Evolutionary conservation across 805 yeast species (phyloP).

Genomic region (Hanseniaspora mollemarum): DNA sequence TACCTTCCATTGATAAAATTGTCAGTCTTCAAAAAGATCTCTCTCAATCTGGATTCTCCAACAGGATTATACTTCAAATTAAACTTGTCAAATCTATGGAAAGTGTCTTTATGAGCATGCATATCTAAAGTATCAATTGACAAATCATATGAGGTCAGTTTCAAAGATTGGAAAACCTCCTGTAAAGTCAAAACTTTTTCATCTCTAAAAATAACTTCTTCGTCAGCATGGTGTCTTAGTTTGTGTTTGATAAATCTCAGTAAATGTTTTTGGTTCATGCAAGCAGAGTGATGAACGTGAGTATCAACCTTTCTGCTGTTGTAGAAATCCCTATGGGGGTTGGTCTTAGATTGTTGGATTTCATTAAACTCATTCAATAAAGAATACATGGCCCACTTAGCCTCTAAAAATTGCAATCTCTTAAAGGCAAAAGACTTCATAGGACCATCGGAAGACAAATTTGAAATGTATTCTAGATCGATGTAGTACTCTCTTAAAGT

Average conservation of each 20-base stretch:
- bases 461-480: conserved; percentile 65
- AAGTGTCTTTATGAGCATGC: conserved; percentile 98
- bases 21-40: conserved; percentile 90
- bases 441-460: conserved; percentile 86
- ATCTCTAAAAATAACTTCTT: conserved; percentile 88
- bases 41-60: conserved; percentile 95
- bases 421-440: conserved; percentile 91
- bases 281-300: conserved; percentile 97
- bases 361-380: conserved; percentile 88
- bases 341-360: conserved; percentile 74
- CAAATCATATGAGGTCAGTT: conserved; percentile 84
- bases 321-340: conserved; percentile 77
- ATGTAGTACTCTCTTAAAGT: conserved; percentile 70
- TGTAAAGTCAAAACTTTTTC: conserved; percentile 72
- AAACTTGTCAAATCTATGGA: conserved; percentile 95
- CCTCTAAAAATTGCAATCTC: conserved; percentile 85
- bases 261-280: conserved; percentile 97
- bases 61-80: conserved; percentile 94
- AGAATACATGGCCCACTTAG: conserved; percentile 88
- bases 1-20: conserved; percentile 80
- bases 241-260: conserved; percentile 89
- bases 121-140: conserved; percentile 94
- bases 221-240: conserved; percentile 74
- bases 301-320: conserved; percentile 45
- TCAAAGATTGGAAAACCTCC: conserved; percentile 85